These are phyloP conservation scores for Xylaria cubensis DNA, from an alignment of 495 filamentous ascomycete genomes.

Conservation along the genomic window DNA sequence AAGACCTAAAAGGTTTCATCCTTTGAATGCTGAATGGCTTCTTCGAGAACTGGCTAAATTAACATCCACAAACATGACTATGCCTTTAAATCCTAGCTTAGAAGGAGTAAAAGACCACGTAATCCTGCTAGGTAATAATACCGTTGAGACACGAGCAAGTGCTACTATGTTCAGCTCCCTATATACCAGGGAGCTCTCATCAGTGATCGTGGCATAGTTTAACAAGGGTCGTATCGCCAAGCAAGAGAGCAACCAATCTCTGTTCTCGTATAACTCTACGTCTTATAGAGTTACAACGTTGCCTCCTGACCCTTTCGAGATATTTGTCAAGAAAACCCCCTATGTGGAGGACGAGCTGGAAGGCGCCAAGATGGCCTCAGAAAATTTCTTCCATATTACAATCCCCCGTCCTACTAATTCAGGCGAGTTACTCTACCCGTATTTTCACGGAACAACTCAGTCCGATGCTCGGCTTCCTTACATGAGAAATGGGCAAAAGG, in stretches of 20 bases:
- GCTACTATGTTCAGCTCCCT: neutral
- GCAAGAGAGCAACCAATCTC: neutral
- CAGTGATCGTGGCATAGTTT: neutral
- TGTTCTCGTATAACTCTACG: conserved; percentile 9
- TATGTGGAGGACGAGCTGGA: neutral
- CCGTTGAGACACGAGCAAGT: neutral
- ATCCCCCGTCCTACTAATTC: neutral
- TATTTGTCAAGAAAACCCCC: conserved; percentile 15
- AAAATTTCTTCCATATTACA: neutral
- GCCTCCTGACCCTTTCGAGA: neutral
- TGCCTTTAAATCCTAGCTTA: neutral
- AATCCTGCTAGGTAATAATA: neutral
- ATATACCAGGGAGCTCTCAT: neutral
- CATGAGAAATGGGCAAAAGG: neutral
- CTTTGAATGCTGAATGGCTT: neutral
- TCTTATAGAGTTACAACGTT: conserved; percentile 1
- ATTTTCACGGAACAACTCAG: neutral
- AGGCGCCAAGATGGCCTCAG: neutral
- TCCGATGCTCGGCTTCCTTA: conserved; percentile 1
- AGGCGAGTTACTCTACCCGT: conserved; percentile 15
- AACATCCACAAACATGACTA: neutral
- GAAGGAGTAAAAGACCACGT: neutral
- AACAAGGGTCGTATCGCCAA: neutral
- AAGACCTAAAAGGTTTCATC: neutral
- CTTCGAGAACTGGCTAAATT: no score